Conservation (phyloP, 352 stramenopile genomes). For the Thraustochytrium striatum region DNA sequence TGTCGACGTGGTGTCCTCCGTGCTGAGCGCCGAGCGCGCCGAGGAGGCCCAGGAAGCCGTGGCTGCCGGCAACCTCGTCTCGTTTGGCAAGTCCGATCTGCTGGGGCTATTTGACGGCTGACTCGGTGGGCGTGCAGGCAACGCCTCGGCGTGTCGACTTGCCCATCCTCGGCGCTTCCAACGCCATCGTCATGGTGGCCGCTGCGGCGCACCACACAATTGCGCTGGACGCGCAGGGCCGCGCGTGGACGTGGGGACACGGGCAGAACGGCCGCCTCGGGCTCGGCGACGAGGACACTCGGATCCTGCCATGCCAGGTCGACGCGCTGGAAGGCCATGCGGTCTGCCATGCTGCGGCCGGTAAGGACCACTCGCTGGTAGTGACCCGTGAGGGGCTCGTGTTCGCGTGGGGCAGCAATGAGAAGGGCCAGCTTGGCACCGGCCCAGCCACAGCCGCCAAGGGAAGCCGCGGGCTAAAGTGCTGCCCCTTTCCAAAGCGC, state of each 20-base stretch:
- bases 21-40: no score
- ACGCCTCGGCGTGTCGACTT: no score
- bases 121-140: no score
- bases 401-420: conserved; percentile 54
- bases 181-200: neutral
- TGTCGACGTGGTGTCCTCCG: no score
- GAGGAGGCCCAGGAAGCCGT: no score
- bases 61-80: no score
- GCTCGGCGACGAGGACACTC: conserved; percentile 18
- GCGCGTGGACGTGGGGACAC: conserved; percentile 45
- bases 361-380: conserved; percentile 46
- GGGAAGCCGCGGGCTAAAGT: no score
- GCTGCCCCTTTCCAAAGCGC: no score
- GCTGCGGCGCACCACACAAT: conserved; percentile 39
- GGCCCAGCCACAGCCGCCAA: no score
- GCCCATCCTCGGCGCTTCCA: no score
- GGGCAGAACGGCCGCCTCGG: conserved; percentile 47
- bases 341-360: conserved; percentile 36
- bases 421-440: conserved; percentile 38
- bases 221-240: conserved; percentile 14
- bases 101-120: no score
- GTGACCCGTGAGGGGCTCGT: conserved; percentile 45
- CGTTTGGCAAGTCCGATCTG: no score
- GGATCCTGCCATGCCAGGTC: conserved; percentile 17
- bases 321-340: neutral